These are phyloP conservation scores for Berberis thunbergii DNA, from an alignment of 164 flowering plant genomes.

Conservation along the genomic window DNA sequence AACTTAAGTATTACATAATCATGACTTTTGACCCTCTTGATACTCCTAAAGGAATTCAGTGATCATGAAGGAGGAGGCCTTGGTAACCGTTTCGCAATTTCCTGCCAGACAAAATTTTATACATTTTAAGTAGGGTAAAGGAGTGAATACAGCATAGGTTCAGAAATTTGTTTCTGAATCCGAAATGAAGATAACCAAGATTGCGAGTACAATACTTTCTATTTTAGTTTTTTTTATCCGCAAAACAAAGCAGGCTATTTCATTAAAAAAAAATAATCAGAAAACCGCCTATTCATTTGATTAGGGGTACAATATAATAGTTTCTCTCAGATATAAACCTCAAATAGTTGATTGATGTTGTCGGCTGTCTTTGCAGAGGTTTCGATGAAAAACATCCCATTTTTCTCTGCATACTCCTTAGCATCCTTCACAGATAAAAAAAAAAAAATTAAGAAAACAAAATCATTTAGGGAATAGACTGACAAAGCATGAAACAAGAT, in stretches of 20 bases:
- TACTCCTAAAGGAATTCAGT: not conserved
- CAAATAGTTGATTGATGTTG: conserved; percentile 91
- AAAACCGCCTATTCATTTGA: too few species aligned
- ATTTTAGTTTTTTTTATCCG: too few species aligned
- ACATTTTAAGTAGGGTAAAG: not conserved
- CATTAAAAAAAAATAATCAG: too few species aligned
- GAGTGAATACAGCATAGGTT: not conserved
- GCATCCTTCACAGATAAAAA: conserved; percentile 59
- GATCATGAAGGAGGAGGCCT: conserved; percentile 44
- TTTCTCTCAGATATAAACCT: conserved; percentile 36
- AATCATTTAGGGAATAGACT: not conserved
- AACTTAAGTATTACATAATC: not conserved
- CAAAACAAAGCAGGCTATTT: too few species aligned
- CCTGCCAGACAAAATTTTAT: conserved; percentile 34
- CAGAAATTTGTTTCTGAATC: not conserved
- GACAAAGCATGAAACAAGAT: not conserved
- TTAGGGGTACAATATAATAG: not conserved
- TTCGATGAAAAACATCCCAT: conserved; percentile 97
- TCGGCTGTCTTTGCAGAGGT: conserved; percentile 99
- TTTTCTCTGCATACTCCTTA: conserved; percentile 82
- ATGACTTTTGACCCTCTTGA: not conserved
- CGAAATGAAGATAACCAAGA: not conserved
- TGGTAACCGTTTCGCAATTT: conserved; percentile 89
- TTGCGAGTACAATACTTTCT: not conserved
- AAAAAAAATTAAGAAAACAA: not conserved